Evolutionary conservation across 306 rosid species (phyloP).

Genomic region (Begonia peltatifolia): DNA sequence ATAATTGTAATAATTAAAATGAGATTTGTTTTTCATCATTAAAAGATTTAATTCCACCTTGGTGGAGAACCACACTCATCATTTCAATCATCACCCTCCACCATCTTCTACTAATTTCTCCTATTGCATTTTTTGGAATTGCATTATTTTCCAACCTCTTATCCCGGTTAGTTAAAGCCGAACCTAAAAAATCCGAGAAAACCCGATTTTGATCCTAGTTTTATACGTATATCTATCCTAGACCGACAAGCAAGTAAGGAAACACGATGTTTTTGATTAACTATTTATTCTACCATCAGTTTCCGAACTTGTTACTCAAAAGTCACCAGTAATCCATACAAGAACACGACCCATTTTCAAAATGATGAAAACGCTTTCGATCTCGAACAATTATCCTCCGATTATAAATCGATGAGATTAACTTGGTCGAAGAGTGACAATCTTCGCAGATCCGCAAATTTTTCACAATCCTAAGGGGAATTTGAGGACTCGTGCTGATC

Average conservation of each 20-base stretch:
- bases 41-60: no score
- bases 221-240: no score
- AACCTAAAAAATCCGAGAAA: no score
- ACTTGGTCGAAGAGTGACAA: conserved; percentile 60
- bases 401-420: conserved; percentile 43
- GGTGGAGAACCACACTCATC: no score
- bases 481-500: conserved; percentile 36
- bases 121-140: background rate
- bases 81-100: background rate
- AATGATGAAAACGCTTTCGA: conserved; percentile 74
- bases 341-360: conserved; percentile 58
- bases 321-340: conserved; percentile 76
- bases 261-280: no score
- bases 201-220: no score
- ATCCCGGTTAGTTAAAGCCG: no score
- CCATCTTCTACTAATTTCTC: background rate
- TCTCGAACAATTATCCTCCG: conserved; percentile 48
- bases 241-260: no score
- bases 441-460: conserved; percentile 64
- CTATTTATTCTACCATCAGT: background rate
- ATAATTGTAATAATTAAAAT: no score
- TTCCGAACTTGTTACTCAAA: background rate
- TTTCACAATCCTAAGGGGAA: conserved; percentile 41
- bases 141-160: background rate
- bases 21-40: no score